These are phyloP conservation scores for Yamadazyma jaroonii DNA, from an alignment of 1,139 yeast species.

Conservation along the genomic window DNA sequence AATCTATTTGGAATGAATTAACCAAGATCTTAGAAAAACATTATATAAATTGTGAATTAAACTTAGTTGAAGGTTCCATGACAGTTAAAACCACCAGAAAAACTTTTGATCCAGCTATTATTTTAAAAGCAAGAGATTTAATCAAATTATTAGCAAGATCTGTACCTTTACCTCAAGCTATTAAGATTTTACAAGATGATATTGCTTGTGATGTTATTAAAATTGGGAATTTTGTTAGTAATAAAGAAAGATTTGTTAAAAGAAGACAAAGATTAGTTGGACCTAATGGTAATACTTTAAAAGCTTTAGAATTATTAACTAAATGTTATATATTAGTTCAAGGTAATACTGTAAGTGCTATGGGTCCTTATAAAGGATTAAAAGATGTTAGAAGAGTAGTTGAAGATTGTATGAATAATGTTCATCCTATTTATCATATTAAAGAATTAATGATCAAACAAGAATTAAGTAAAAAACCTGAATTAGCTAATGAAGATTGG, in stretches of 20 bases:
- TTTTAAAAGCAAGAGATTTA: slow-evolving; percentile 90
- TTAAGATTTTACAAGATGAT: slow-evolving; percentile 86
- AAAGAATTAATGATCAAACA: slow-evolving; percentile 97
- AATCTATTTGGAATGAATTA: slow-evolving; percentile 91
- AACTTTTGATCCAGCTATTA: slow-evolving; percentile 92
- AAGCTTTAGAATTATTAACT: slow-evolving; percentile 89
- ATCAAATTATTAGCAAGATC: slow-evolving; percentile 92
- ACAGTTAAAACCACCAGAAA: slow-evolving; percentile 93
- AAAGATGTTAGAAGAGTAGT: slow-evolving; percentile 92
- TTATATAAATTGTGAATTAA: slow-evolving; percentile 76
- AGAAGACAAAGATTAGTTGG: slow-evolving; percentile 97
- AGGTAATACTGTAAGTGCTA: slow-evolving; percentile 94
- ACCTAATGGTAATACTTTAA: slow-evolving; percentile 94
- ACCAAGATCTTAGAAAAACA: slow-evolving; percentile 73
- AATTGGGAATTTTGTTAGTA: slow-evolving; percentile 84
- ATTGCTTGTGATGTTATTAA: slow-evolving; percentile 94
- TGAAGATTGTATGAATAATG: slow-evolving; percentile 94
- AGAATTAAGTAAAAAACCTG: slow-evolving; percentile 92
- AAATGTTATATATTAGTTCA: slow-evolving; percentile 93
- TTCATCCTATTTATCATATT: slow-evolving; percentile 95
- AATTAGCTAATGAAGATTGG: slow-evolving; percentile 95
- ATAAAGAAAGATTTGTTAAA: slow-evolving; percentile 90
- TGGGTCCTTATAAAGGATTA: slow-evolving; percentile 95
- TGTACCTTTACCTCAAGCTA: slow-evolving; percentile 96
- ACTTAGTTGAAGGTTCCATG: slow-evolving; percentile 96